Percentiles rank a stretch among this genome's conserved stretches.
Evolutionary conservation across 306 rosid genomes (phyloP).

Genomic region (Dryas drummondii): DNA sequence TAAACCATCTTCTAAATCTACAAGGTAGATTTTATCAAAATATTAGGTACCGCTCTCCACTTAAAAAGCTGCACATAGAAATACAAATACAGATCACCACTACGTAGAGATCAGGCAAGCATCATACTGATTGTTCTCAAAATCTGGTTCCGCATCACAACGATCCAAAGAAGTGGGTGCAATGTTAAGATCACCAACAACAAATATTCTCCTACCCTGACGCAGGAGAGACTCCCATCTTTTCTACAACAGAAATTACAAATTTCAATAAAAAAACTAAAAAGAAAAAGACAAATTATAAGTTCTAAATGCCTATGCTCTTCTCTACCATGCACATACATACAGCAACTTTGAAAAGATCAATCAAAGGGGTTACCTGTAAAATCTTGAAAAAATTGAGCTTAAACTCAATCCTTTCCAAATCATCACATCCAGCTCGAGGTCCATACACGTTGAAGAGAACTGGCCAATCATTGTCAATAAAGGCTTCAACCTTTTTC

Average conservation of each 20-base stretch:
- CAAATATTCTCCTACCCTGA: conserved; percentile 67
- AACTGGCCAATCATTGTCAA: conserved; percentile 46
- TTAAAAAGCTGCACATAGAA: not conserved
- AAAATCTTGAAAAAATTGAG: conserved; percentile 61
- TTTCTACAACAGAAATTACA: conserved; percentile 55
- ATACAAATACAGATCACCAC: conserved; percentile 3
- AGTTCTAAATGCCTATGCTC: not conserved
- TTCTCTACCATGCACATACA: no score
- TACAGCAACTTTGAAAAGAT: not conserved
- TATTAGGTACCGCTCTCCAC: not conserved
- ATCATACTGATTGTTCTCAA: conserved; percentile 76
- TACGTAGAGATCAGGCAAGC: conserved; percentile 25
- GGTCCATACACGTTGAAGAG: conserved; percentile 91
- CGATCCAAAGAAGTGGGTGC: conserved; percentile 85
- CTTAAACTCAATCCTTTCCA: conserved; percentile 76
- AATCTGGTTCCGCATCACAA: conserved; percentile 91
- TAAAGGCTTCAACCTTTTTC: conserved; percentile 22
- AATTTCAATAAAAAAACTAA: conserved; percentile 33
- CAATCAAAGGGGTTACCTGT: conserved; percentile 48
- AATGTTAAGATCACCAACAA: conserved; percentile 95
- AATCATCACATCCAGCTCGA: conserved; percentile 75
- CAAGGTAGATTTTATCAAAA: conserved; percentile 28
- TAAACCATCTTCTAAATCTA: conserved; percentile 92
- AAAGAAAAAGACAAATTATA: not conserved
- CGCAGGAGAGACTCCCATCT: conserved; percentile 82